Percentiles rank a stretch among this genome's conserved stretches.
phyloP scores from a whole-genome alignment of 345 rosid species.

The Pelargonium nanum region DNA sequence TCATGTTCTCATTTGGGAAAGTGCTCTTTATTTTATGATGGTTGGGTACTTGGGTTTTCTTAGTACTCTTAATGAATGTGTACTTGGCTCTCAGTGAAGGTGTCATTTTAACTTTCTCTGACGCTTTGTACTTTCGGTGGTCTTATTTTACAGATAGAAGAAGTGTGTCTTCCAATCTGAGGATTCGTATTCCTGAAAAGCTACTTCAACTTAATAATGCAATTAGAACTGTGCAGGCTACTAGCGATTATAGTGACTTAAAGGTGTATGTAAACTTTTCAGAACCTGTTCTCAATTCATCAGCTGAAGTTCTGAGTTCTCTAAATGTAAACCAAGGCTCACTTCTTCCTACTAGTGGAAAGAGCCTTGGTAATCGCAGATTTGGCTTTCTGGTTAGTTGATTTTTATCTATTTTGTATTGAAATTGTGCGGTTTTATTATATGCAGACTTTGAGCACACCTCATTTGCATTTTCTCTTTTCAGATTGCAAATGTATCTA shows the following conservation, averaged over 20 bases:
- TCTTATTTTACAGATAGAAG: constrained; percentile 48
- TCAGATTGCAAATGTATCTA: constrained; percentile 56
- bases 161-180: constrained; percentile 47
- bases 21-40: too few relatives aligned
- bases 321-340: constrained; percentile 44
- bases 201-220: constrained; percentile 46
- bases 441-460: too few relatives aligned
- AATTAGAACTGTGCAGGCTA: constrained; percentile 74
- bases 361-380: constrained; percentile 51
- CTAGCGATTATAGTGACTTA: constrained; percentile 44
- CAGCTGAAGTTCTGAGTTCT: constrained; percentile 43
- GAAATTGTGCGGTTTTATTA: background rate
- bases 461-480: constrained; percentile 10
- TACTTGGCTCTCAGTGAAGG: background rate
- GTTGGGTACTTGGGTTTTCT: too few relatives aligned
- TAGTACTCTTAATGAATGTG: background rate
- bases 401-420: background rate
- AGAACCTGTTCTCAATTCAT: constrained; percentile 59
- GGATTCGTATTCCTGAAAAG: constrained; percentile 65
- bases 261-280: constrained; percentile 77
- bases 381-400: constrained; percentile 66
- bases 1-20: too few relatives aligned
- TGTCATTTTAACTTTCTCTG: background rate
- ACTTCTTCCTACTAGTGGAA: constrained; percentile 47
- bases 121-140: background rate